These are phyloP conservation scores for Sequoia sempervirens DNA, from an alignment of 75 land plant genomes.

Conservation along the genomic window DNA sequence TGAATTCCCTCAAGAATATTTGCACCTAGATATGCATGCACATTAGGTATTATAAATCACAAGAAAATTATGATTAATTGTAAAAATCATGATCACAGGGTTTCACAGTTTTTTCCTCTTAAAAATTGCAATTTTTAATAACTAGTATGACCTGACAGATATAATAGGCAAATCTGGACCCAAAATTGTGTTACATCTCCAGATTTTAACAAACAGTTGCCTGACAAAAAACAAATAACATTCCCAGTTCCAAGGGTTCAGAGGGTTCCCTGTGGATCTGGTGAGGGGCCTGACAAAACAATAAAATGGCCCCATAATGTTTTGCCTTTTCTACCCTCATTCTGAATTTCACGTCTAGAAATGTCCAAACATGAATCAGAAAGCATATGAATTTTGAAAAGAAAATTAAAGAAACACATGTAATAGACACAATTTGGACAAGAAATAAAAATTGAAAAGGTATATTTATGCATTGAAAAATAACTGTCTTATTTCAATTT, in stretches of 20 bases:
- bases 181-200: too few species aligned
- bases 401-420: background rate
- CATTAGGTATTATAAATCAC: background rate
- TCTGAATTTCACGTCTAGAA: slow-evolving; percentile 1
- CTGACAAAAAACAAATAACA: too few species aligned
- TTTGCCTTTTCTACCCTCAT: background rate
- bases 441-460: background rate
- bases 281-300: too few species aligned
- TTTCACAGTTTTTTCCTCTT: too few species aligned
- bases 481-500: background rate
- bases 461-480: background rate
- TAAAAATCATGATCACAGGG: too few species aligned
- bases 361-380: background rate
- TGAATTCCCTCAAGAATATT: background rate
- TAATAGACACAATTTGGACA: background rate
- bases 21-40: background rate
- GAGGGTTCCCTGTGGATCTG: too few species aligned
- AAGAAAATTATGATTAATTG: too few species aligned
- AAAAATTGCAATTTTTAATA: too few species aligned
- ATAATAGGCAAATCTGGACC: too few species aligned
- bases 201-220: too few species aligned
- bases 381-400: background rate
- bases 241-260: too few species aligned
- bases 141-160: too few species aligned
- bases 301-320: background rate